Base-by-base conservation (phyloP, 192 early-diverging fungal genomes). In the Powellomyces hirtus region DNA sequence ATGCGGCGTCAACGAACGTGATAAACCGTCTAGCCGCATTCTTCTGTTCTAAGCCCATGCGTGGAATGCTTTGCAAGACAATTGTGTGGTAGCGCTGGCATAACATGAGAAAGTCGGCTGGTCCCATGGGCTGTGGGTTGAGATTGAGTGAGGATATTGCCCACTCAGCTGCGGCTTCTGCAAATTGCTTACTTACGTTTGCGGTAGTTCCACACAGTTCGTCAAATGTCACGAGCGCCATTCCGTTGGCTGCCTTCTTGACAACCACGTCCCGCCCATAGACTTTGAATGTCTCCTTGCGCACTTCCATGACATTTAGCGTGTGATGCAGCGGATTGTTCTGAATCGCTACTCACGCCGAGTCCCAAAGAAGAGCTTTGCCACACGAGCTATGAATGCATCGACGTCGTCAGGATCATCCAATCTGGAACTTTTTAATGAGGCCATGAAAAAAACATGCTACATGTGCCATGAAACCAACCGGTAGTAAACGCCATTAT, bases 1-100 rank as follows among this genome's bases (percentile, higher is more conserved):
- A 98, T 50, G 95, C 71, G 6, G 93, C 88, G 72, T 98, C 96
- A 57, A 98, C 84, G 8, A 98, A 76, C 2, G 94, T 98, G 66
- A 98, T 98, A 57, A 97, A 91, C 11, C 96, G 84, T 8, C 94
- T 80, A 3, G 93, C 92, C 66, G 96, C 93, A 67, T 94, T 92
- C 4, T 92, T 81, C 68, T 90, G 84, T 11, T 75, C 64, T 62
- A 86, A 78, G 0, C 80, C 81, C 91, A 84, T 75, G 53, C 59
- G 51, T n/a, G 82, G 82, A 24, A 84, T 71, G 61, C 77, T 73
- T 16, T 90, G 89, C 29, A 98, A 66, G 3, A 98, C 70, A 18
- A 98, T 58, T 1, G 86, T 88, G 38, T 91, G 79, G 74, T 90
- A 93, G 36, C 77, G 70, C 31, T 80, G 81, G 38, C 87, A 86